phyloP scores from a whole-genome alignment of 305 asterid genomes.

The Plantago rigida region DNA sequence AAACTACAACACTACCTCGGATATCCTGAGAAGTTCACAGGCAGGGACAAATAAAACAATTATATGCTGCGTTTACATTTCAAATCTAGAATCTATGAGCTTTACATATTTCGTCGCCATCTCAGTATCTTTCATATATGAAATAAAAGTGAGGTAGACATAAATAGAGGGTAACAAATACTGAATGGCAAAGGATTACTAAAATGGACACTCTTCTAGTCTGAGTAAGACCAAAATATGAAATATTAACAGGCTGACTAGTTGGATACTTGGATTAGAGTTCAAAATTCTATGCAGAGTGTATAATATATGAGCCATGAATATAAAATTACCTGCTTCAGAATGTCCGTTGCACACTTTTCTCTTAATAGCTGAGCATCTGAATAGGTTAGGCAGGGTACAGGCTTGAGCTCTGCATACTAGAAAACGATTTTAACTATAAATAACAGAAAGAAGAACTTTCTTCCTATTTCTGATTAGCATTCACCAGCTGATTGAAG shows the following conservation, averaged over 20 bases:
- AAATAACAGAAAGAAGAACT: slow-evolving; percentile 12
- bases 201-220: too few relatives aligned
- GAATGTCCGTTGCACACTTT: slow-evolving; percentile 76
- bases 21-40: too few relatives aligned
- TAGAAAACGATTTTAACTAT: slow-evolving; percentile 31
- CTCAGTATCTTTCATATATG: too few relatives aligned
- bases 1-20: too few relatives aligned
- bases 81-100: too few relatives aligned
- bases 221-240: too few relatives aligned
- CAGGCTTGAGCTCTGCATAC: slow-evolving; percentile 99
- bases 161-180: too few relatives aligned
- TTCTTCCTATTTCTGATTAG: not conserved
- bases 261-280: not conserved
- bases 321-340: slow-evolving; percentile 60
- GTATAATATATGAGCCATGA: slow-evolving; percentile 5
- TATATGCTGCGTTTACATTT: too few relatives aligned
- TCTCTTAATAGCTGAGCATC: slow-evolving; percentile 73
- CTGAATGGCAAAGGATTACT: too few relatives aligned
- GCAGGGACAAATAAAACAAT: too few relatives aligned
- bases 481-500: slow-evolving; percentile 10
- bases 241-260: not conserved
- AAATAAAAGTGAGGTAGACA: too few relatives aligned
- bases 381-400: slow-evolving; percentile 78
- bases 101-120: too few relatives aligned
- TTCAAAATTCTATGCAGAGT: not conserved